These are phyloP conservation scores for Gonapodya sp. DNA, from an alignment of 192 early-diverging fungal species.

Conservation along the genomic window DNA sequence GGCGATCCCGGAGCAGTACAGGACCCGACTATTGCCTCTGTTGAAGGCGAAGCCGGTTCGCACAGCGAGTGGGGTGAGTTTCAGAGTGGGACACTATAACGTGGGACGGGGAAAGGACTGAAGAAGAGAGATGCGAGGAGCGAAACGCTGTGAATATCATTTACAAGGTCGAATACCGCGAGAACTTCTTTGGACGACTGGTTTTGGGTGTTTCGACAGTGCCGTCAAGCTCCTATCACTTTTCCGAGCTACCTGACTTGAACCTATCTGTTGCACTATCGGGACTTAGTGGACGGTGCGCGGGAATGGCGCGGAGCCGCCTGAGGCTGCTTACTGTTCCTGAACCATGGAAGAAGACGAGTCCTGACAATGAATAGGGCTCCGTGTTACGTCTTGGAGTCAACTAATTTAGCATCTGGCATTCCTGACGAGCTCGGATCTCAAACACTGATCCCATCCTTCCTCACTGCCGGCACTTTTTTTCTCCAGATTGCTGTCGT, in stretches of 20 bases:
- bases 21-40: slow-evolving; percentile 67
- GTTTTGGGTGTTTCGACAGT: slow-evolving; percentile 13
- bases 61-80: slow-evolving; percentile 79
- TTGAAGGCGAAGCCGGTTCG: slow-evolving; percentile 93
- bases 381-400: not conserved
- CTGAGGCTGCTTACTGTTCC: too few species aligned
- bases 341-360: too few species aligned
- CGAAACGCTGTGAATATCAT: not conserved
- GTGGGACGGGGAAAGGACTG: not conserved
- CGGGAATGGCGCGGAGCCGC: too few species aligned
- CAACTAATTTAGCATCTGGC: slow-evolving; percentile 12
- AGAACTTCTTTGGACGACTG: not conserved
- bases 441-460: slow-evolving; percentile 1
- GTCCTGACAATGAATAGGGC: too few species aligned
- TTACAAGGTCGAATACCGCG: not conserved
- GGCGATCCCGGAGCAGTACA: slow-evolving; percentile 91
- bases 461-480: not conserved
- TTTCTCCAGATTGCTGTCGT: slow-evolving; percentile 72
- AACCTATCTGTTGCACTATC: too few species aligned
- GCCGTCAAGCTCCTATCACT: too few species aligned
- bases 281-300: too few species aligned
- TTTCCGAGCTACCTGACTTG: too few species aligned
- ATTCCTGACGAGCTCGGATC: not conserved
- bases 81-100: not conserved
- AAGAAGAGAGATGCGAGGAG: too few species aligned